Evolutionary conservation across 179 eudicot genomes (phyloP).

Genomic region (Corrigiola litoralis): DNA sequence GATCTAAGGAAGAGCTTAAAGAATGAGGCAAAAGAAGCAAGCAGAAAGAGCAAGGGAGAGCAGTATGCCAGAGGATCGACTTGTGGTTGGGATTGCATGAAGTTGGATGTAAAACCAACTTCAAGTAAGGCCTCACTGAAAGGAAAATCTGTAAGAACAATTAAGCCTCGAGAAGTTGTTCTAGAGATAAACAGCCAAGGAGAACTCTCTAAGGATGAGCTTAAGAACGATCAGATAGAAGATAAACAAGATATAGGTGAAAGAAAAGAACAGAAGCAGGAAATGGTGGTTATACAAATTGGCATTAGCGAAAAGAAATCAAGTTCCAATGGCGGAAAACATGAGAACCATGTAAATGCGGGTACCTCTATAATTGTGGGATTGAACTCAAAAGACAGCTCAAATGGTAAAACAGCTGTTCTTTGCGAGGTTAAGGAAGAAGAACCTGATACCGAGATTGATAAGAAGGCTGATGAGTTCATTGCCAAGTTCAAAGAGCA

Average conservation of each 20-base stretch:
- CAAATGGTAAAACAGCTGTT: constrained; percentile 11
- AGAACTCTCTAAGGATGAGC: constrained; percentile 1
- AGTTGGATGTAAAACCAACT: constrained; percentile 35
- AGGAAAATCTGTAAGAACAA: constrained; percentile 80
- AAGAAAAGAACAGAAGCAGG: constrained; percentile 23
- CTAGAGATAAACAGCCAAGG: constrained; percentile 11
- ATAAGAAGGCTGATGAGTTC: constrained; percentile 63
- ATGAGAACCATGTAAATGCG: constrained; percentile 19
- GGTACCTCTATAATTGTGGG: constrained; percentile 27
- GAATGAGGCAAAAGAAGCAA: constrained; percentile 27
- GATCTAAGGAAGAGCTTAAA: constrained; percentile 30
- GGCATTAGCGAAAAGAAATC: constrained; percentile 38
- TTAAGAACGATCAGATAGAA: constrained; percentile 8
- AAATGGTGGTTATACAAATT: constrained; percentile 32
- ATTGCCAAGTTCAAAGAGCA: constrained; percentile 68
- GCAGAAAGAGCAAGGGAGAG: constrained; percentile 30
- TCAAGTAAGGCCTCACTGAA: constrained; percentile 33
- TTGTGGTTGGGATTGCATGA: constrained; percentile 32
- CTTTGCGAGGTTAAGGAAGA: constrained; percentile 25
- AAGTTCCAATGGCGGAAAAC: constrained; percentile 9
- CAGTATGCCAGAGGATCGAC: constrained; percentile 26
- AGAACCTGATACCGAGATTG: constrained; percentile 38
- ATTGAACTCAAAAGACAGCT: constrained; percentile 23
- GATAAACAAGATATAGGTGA: constrained; percentile 11
- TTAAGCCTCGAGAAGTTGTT: constrained; percentile 37